A percentile compares a stretch with the other conserved stretches of the same genome.
These are phyloP conservation scores for Verticillium zaregamsianum DNA, from an alignment of 2,329 filamentous ascomycete genomes.

Conservation along the genomic window DNA sequence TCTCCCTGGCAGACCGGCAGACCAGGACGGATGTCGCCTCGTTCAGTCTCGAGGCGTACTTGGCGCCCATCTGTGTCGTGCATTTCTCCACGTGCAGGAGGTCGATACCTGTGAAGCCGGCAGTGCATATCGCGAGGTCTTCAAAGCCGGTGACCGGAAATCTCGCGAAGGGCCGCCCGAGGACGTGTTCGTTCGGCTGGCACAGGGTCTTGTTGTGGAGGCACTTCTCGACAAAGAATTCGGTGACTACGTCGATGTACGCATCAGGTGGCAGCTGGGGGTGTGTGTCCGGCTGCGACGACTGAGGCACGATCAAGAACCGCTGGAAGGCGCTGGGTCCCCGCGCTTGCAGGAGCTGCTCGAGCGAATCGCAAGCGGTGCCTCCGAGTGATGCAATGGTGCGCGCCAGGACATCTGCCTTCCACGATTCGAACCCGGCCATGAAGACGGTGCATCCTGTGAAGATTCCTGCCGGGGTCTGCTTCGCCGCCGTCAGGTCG, in stretches of 20 bases:
- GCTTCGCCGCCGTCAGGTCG: conserved; percentile 19
- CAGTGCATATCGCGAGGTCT: conserved; percentile 70
- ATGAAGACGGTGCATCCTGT: conserved; percentile 54
- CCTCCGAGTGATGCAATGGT: conserved; percentile 46
- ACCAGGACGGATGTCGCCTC: conserved; percentile 71
- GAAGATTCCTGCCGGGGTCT: conserved; percentile 39
- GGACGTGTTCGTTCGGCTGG: conserved; percentile 63
- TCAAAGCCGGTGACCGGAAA: conserved; percentile 69
- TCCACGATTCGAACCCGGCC: conserved; percentile 52
- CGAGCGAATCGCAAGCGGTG: conserved; percentile 34
- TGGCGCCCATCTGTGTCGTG: conserved; percentile 71
- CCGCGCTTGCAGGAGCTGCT: conserved; percentile 28
- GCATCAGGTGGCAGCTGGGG: conserved; percentile 26
- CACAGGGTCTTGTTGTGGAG: conserved; percentile 71
- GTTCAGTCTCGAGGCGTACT: conserved; percentile 74
- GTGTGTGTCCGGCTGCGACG: conserved; percentile 40
- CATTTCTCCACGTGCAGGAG: conserved; percentile 78
- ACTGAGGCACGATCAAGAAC: conserved; percentile 53
- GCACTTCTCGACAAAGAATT: conserved; percentile 92
- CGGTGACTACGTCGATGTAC: conserved; percentile 60
- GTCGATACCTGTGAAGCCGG: conserved; percentile 80
- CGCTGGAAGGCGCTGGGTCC: conserved; percentile 28
- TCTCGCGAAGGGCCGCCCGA: conserved; percentile 71
- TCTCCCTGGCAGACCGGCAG: conserved; percentile 53
- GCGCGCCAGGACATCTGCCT: conserved; percentile 42